Conservation (phyloP, 139 green algal genomes). For the Chlorella sorokiniana region DNA sequence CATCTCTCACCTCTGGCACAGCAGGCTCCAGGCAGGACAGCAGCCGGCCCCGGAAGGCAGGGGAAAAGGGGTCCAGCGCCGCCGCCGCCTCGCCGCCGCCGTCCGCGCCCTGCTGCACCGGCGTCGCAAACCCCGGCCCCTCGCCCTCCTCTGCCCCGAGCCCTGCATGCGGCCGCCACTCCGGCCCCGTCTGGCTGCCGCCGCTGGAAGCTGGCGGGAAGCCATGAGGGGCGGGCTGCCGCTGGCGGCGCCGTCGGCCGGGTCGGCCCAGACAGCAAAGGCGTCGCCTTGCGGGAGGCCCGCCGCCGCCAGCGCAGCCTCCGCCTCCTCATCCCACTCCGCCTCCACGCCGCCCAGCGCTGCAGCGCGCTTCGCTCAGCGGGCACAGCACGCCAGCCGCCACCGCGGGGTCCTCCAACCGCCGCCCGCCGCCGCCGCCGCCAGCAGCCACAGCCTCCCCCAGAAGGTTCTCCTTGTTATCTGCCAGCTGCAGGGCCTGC, state of each 20-base stretch:
- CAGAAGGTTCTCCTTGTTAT: constrained; percentile 25
- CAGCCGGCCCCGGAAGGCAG: constrained; percentile 35
- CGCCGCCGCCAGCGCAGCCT: constrained; percentile 12
- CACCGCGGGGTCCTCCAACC: neutral
- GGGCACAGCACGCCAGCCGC: constrained; percentile 10
- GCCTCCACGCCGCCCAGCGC: neutral
- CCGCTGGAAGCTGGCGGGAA: neutral
- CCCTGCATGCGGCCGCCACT: neutral
- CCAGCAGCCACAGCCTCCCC: neutral
- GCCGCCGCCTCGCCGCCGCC: neutral
- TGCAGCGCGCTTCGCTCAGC: neutral
- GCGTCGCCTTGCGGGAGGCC: constrained; percentile 4
- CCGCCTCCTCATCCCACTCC: constrained; percentile 15
- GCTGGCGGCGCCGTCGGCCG: neutral
- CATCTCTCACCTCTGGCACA: constrained; percentile 23
- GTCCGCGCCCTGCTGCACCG: neutral
- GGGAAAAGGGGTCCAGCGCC: constrained; percentile 40
- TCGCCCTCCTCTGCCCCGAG: neutral
- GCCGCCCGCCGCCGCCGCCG: neutral
- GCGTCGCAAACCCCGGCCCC: constrained; percentile 5
- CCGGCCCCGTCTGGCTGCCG: neutral
- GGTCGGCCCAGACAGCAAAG: constrained; percentile 18
- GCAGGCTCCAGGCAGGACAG: constrained; percentile 35
- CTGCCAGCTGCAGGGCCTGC: constrained; percentile 10
- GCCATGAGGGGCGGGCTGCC: neutral